Evolutionary conservation across 1,139 yeast genomes (phyloP).

Genomic region (Nakaseomyces delphensis): DNA sequence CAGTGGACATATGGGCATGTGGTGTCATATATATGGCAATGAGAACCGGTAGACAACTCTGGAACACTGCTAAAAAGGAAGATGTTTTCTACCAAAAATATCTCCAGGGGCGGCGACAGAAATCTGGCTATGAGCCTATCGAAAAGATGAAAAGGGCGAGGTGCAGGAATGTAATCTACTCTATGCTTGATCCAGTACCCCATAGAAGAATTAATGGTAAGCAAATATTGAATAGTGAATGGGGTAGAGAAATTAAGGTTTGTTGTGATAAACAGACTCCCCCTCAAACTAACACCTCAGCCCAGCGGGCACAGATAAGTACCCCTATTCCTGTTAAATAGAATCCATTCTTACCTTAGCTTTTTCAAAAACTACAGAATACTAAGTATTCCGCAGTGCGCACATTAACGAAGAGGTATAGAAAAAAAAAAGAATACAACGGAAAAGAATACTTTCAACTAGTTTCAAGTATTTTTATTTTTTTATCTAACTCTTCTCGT

Average conservation of each 20-base stretch:
- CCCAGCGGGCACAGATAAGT: neutral
- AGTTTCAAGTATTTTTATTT: too few species aligned
- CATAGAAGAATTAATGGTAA: conserved; percentile 76
- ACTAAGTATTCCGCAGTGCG: neutral
- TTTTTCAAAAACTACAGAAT: neutral
- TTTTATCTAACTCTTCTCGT: too few species aligned
- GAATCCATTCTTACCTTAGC: neutral
- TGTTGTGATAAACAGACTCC: conserved; percentile 51
- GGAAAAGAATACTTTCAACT: too few species aligned
- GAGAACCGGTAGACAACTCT: conserved; percentile 90
- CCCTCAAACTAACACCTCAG: neutral
- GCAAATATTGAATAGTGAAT: conserved; percentile 84
- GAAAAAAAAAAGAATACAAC: too few species aligned
- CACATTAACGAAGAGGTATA: neutral
- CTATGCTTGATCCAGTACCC: conserved; percentile 87
- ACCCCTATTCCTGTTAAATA: conserved; percentile 1
- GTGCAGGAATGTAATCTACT: conserved; percentile 85
- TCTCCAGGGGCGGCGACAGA: conserved; percentile 64
- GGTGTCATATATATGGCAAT: conserved; percentile 97
- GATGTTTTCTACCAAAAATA: conserved; percentile 77
- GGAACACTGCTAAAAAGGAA: conserved; percentile 76
- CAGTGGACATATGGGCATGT: conserved; percentile 93
- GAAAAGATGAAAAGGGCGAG: conserved; percentile 73
- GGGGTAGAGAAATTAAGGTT: conserved; percentile 83
- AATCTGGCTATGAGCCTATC: conserved; percentile 84